A percentile compares a stretch with the other conserved stretches of the same genome.
These are phyloP conservation scores for Gossypium aridum DNA, from an alignment of 441 rosid genomes.

Conservation along the genomic window DNA sequence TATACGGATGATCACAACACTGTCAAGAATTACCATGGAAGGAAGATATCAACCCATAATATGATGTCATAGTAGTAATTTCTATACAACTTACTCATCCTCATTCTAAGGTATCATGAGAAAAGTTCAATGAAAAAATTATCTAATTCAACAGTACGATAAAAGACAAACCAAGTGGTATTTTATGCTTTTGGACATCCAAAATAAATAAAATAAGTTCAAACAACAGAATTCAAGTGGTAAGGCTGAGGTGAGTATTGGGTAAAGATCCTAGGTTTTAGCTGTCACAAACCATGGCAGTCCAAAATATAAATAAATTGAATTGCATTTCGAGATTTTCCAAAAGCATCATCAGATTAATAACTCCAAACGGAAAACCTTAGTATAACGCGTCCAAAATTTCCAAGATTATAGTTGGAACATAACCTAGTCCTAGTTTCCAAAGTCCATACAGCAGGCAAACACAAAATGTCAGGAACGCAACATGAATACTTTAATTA, in stretches of 20 bases:
- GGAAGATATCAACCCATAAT: constrained; percentile 5
- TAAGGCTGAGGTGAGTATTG: background rate
- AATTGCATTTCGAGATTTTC: background rate
- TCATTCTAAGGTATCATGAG: background rate
- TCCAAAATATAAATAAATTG: background rate
- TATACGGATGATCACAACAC: constrained; percentile 94
- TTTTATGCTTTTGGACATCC: background rate
- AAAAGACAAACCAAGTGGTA: background rate
- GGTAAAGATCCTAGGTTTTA: constrained; percentile 1
- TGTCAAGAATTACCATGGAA: constrained; percentile 34
- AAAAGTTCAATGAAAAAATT: background rate
- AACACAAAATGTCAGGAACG: background rate
- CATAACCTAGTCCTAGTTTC: background rate
- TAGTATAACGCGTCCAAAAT: background rate
- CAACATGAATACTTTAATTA: background rate
- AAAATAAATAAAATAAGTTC: background rate
- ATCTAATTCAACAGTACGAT: background rate
- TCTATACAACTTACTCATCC: background rate
- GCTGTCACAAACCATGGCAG: background rate
- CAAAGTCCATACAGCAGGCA: background rate
- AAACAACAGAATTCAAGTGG: background rate
- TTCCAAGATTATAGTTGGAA: background rate
- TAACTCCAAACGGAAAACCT: background rate
- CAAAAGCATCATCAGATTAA: background rate
- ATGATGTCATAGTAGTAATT: background rate